Base-by-base conservation (phyloP, 768 basidiomycete genomes). In the Suillus hirtellus region DNA sequence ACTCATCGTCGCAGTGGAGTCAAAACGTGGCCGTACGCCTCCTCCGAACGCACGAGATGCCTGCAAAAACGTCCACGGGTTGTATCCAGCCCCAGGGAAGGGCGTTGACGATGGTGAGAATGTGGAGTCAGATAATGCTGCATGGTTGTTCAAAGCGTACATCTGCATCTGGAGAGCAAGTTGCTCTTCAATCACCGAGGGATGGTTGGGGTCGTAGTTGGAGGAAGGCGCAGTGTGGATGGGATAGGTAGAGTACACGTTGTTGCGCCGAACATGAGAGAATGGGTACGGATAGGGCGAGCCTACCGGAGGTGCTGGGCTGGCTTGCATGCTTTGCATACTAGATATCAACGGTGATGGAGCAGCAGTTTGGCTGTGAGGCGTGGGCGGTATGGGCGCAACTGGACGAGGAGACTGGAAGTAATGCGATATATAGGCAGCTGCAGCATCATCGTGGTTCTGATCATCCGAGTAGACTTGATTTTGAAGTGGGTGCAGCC, bases 271-370 rank as follows among this genome's bases (percentile, higher is more conserved):
- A 50, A 92, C 86, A 62, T 92, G 90, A 17, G 83, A 81, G 75
- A 87, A 93, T 0, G 90, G 90, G 72, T 86, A 90, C 0, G 91
- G 92, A 64, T 90, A 92, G 2, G 92, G 92, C 4, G 92, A 93
- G 10, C 91, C 90, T 5, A 78, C 83, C 6, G 83, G 84, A 10
- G 80, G 79, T 2, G 85, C 77, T 0, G 87, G 85, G 65, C 84
- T 87, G 15, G 78, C 79, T 54, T 83, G 83, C 62, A 78, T 79
- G 49, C 80, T 81, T 55, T 83, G 83, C 62, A 78, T 79, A 47
- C 80, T 81, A 1, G 86, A 84, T 24, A 88, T 71, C 31, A 87
- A 76, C 0, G 90, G 90, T 0, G 89, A 88, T 0, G 89, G 88
- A 1, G 89, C 88, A 9, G 88, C 84, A 0, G 89, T 89, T 63